Evolutionary conservation across 2,329 filamentous ascomycete genomes (phyloP).

Genomic region (Epichloe baconii): DNA sequence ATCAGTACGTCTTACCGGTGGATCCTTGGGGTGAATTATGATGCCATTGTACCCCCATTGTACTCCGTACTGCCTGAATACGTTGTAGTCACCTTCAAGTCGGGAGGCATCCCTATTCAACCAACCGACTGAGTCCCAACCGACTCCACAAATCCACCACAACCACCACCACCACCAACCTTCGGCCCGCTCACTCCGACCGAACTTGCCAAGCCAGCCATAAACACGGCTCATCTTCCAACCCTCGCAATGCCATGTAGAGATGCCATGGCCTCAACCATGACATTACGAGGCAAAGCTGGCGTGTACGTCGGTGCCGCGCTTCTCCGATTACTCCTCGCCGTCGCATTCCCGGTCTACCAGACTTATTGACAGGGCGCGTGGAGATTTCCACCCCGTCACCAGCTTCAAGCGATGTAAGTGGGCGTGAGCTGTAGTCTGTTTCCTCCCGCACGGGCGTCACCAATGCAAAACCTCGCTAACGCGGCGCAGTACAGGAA

Average conservation of each 20-base stretch:
- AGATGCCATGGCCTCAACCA: constrained; percentile 16
- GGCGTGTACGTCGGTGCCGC: constrained; percentile 63
- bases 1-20: too few species aligned
- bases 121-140: too few species aligned
- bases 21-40: too few species aligned
- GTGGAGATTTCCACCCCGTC: constrained; percentile 93
- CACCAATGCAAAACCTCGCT: not conserved
- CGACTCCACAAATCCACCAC: too few species aligned
- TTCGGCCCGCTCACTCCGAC: too few species aligned
- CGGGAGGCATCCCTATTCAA: too few species aligned
- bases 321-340: constrained; percentile 66
- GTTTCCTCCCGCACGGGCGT: not conserved
- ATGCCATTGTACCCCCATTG: too few species aligned
- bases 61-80: too few species aligned
- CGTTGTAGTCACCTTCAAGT: too few species aligned
- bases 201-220: constrained; percentile 11
- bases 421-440: constrained; percentile 25
- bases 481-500: constrained; percentile 60
- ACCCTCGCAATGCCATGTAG: constrained; percentile 5
- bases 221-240: not conserved
- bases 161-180: too few species aligned
- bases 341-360: constrained; percentile 66
- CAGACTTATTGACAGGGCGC: constrained; percentile 73
- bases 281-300: constrained; percentile 28
- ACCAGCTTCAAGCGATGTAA: constrained; percentile 95